Percentiles rank a stretch among this genome's conserved stretches.
Conservation (phyloP, 345 rosid species). For the Bruguiera sexangula region DNA sequence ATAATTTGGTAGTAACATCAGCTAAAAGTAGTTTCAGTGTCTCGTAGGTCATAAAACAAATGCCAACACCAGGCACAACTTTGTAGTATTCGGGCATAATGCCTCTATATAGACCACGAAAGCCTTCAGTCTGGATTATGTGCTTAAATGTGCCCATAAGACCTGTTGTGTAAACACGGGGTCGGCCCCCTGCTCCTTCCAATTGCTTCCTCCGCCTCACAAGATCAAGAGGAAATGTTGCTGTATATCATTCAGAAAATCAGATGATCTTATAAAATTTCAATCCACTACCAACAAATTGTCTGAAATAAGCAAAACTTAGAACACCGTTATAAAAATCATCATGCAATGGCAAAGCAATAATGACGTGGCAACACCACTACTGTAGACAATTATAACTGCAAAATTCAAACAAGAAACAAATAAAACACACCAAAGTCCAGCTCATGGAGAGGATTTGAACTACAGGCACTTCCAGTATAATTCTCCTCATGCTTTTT, state of each 20-base stretch:
- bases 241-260: constrained; percentile 40
- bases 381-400: background rate
- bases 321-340: too few species aligned
- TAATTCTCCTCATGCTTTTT: background rate
- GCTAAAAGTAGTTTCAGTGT: constrained; percentile 55
- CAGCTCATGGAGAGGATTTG: constrained; percentile 4
- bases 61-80: constrained; percentile 93
- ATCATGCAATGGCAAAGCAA: too few species aligned
- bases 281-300: background rate
- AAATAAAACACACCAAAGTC: constrained; percentile 10
- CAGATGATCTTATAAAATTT: background rate
- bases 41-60: constrained; percentile 87
- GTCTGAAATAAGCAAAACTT: too few species aligned
- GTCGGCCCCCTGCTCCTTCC: constrained; percentile 94
- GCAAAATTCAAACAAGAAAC: background rate
- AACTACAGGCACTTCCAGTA: constrained; percentile 4
- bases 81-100: constrained; percentile 93
- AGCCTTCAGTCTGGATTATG: constrained; percentile 74
- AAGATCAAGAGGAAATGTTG: constrained; percentile 88
- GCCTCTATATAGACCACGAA: constrained; percentile 87
- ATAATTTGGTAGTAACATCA: constrained; percentile 32
- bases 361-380: too few species aligned
- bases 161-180: constrained; percentile 73
- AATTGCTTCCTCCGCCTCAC: constrained; percentile 94
- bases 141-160: constrained; percentile 68